phyloP scores from a whole-genome alignment of 805 yeast genomes.

The Nakazawaea holstii region DNA sequence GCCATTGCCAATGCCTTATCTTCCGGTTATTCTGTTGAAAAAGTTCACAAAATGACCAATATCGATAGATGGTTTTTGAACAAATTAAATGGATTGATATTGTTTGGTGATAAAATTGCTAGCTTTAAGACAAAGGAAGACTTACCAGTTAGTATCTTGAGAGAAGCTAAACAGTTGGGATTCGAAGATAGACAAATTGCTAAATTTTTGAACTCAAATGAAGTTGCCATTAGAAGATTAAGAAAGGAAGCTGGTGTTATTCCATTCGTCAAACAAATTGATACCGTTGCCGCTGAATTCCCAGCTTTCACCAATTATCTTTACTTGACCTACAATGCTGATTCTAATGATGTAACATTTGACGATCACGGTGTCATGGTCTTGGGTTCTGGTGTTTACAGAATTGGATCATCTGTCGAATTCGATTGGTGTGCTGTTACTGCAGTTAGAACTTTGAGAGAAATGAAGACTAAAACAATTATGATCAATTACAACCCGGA shows the following conservation, averaged over 20 bases:
- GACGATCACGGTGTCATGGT: constrained; percentile 94
- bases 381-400: constrained; percentile 95
- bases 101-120: constrained; percentile 59
- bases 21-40: constrained; percentile 85
- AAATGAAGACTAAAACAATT: constrained; percentile 80
- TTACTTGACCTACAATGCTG: constrained; percentile 93
- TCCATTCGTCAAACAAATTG: constrained; percentile 95
- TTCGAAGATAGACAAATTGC: constrained; percentile 97
- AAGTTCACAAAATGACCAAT: constrained; percentile 84
- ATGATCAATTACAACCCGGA: constrained; percentile 99
- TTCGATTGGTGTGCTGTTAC: constrained; percentile 99
- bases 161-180: constrained; percentile 93
- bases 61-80: constrained; percentile 96
- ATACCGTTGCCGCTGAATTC: constrained; percentile 98
- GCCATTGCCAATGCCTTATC: constrained; percentile 94
- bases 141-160: constrained; percentile 57
- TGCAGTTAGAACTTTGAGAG: constrained; percentile 89
- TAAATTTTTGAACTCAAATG: constrained; percentile 79
- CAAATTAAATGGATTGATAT: constrained; percentile 72
- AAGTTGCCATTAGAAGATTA: constrained; percentile 84
- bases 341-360: constrained; percentile 78
- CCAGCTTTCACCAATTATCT: constrained; percentile 94
- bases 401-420: constrained; percentile 98
- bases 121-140: constrained; percentile 52
- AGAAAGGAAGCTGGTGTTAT: constrained; percentile 82